Conservation (phyloP, 495 filamentous ascomycete genomes). For the Geoglossum glabrum region DNA sequence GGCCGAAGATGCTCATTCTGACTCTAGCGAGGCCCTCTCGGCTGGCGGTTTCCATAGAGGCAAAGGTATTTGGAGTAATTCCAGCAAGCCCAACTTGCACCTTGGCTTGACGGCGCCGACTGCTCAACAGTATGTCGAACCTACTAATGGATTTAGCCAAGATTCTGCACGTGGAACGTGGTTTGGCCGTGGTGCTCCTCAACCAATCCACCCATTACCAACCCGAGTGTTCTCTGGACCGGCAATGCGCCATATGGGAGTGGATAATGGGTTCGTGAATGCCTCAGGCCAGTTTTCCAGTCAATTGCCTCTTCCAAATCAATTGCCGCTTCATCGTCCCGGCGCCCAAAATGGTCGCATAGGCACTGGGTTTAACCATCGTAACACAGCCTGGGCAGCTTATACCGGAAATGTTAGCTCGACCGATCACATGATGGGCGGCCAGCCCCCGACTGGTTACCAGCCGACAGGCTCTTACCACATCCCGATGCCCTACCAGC, state of each 20-base stretch:
- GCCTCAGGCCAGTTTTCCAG: constrained; percentile 19
- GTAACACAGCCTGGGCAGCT: constrained; percentile 10
- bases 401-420: not conserved
- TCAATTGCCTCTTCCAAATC: constrained; percentile 17
- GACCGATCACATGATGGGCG: constrained; percentile 12
- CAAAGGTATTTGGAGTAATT: constrained; percentile 41
- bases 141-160: constrained; percentile 4
- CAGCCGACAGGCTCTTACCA: constrained; percentile 32
- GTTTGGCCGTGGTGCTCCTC: not conserved
- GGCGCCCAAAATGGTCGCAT: constrained; percentile 21
- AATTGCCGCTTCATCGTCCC: constrained; percentile 21
- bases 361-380: constrained; percentile 13
- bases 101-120: constrained; percentile 5
- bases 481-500: constrained; percentile 34
- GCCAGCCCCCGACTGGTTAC: constrained; percentile 19
- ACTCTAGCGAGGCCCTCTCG: not conserved
- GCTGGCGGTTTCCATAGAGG: constrained; percentile 28
- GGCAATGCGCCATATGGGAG: constrained; percentile 18
- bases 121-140: constrained; percentile 7
- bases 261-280: constrained; percentile 15
- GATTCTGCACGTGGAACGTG: constrained; percentile 6
- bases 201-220: constrained; percentile 5
- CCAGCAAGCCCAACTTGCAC: constrained; percentile 15
- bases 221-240: constrained; percentile 26
- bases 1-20: constrained; percentile 39